Conservation (phyloP, 108 stramenopile species). For the Skeletonema marinoi region DNA sequence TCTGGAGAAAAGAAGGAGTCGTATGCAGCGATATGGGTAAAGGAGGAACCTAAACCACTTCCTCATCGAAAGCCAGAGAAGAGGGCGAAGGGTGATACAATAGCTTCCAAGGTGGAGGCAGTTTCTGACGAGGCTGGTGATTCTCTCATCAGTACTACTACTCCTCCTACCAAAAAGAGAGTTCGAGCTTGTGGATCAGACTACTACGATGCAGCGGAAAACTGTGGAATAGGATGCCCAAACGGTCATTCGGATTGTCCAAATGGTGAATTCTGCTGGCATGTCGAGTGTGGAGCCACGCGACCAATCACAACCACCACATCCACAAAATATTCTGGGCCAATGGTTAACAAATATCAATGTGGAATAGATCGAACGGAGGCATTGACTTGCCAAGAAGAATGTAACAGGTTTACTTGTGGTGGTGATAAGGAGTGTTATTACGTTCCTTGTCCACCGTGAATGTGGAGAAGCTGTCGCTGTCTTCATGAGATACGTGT, state of each 20-base stretch:
- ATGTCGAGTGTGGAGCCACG: slow-evolving; percentile 12
- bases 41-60: neutral
- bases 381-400: slow-evolving; percentile 22
- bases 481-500: neutral
- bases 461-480: neutral
- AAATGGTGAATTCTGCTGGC: slow-evolving; percentile 21
- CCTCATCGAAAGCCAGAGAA: neutral
- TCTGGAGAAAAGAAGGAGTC: slow-evolving; percentile 6
- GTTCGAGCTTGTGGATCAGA: neutral
- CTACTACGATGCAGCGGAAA: slow-evolving; percentile 11
- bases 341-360: slow-evolving; percentile 12
- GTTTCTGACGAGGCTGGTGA: neutral
- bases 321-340: neutral
- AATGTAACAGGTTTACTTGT: slow-evolving; percentile 22
- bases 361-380: slow-evolving; percentile 21
- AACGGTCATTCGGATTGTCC: slow-evolving; percentile 25
- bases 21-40: neutral
- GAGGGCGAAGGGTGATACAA: neutral
- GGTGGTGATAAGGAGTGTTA: slow-evolving; percentile 25
- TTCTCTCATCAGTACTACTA: neutral
- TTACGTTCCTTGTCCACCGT: slow-evolving; percentile 14
- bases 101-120: neutral
- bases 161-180: neutral
- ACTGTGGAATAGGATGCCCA: slow-evolving; percentile 10
- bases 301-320: neutral